Base-by-base conservation (phyloP, 1,139 yeast genomes). In the Pichia cactophila region DNA sequence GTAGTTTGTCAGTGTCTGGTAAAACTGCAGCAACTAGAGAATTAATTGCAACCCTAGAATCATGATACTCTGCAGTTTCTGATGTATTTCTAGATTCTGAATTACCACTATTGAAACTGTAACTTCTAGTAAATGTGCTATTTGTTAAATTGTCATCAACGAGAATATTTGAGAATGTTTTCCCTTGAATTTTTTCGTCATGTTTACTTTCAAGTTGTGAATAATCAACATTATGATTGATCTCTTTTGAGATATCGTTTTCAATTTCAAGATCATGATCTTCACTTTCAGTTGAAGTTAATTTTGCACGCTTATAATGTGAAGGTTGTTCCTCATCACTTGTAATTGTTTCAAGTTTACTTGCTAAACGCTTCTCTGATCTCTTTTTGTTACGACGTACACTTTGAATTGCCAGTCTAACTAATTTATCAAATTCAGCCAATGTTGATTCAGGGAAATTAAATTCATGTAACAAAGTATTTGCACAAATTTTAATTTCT, bases 391-490 rank as follows among this genome's bases (percentile, higher is more conserved):
- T 83, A 53, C 89, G 68, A 50, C 89, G 68, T 5, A 81, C 88
- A 26, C 84, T 77, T 64, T 92, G 98, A 29, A 92, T 84, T 0
- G 96, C 97, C 3, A 96, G 95, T 35, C 96, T 72, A 0, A 92
- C 97, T 42, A 92, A 74, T 64, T 84, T 85, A 64, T 89, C 96
- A 63, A 92, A 90, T 58, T 90, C 97, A 1, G 72, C 69, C 38
- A 80, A 69, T 31, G 77, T 72, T 4, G 75, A 77, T 9, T 67
- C 68, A 1, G 82, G 77, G 62, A 83, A 90, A 16, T 80, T 78
- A 61, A 87, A 92, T 68, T 92, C 97, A 2, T 72, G 69, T 57
- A 95, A 70, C 47, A 92, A 70, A 8, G 81, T 75, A 50, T 80
- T 78, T 0, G 97, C 96, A 37, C 94, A 94, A 47, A 77, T 74